Evolutionary conservation across 164 flowering plant genomes (phyloP).

Genomic region (Hamamelis virginiana): DNA sequence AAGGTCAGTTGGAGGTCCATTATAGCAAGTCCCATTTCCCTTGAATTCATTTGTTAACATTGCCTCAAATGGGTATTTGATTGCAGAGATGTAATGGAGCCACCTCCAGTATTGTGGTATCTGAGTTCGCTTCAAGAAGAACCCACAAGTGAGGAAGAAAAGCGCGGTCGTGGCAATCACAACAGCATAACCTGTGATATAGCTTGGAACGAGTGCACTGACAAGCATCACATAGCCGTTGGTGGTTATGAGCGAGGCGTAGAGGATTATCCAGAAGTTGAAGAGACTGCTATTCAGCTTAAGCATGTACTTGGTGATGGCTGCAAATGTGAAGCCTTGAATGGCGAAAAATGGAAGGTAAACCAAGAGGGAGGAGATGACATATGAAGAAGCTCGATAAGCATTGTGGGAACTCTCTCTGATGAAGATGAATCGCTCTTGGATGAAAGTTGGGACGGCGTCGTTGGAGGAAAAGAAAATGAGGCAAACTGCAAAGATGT

Average conservation of each 20-base stretch:
- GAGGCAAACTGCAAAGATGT: slow-evolving; percentile 72
- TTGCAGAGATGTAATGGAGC: slow-evolving; percentile 79
- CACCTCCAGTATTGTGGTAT: slow-evolving; percentile 68
- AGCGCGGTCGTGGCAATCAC: slow-evolving; percentile 81
- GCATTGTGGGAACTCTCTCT: slow-evolving; percentile 82
- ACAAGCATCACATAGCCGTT: slow-evolving; percentile 80
- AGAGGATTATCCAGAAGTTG: slow-evolving; percentile 65
- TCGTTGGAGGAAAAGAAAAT: slow-evolving; percentile 80
- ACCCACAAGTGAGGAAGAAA: slow-evolving; percentile 78
- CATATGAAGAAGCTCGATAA: slow-evolving; percentile 71
- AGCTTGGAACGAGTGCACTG: slow-evolving; percentile 67
- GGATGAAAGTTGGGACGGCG: slow-evolving; percentile 82
- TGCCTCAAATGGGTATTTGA: slow-evolving; percentile 80
- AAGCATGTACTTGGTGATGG: slow-evolving; percentile 48
- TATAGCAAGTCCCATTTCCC: slow-evolving; percentile 41
- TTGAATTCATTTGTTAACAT: slow-evolving; percentile 61
- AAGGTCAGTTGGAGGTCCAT: slow-evolving; percentile 39
- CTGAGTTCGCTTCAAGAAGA: slow-evolving; percentile 56
- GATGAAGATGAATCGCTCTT: slow-evolving; percentile 79
- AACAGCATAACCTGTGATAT: slow-evolving; percentile 73
- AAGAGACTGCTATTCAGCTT: slow-evolving; percentile 33
- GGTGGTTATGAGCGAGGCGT: slow-evolving; percentile 64
- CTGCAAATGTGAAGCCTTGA: slow-evolving; percentile 71
- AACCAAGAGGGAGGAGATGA: slow-evolving; percentile 68
- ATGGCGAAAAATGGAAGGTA: slow-evolving; percentile 72